phyloP scores from a whole-genome alignment of 148 eudicot genomes.

The Fagopyrum esculentum region DNA sequence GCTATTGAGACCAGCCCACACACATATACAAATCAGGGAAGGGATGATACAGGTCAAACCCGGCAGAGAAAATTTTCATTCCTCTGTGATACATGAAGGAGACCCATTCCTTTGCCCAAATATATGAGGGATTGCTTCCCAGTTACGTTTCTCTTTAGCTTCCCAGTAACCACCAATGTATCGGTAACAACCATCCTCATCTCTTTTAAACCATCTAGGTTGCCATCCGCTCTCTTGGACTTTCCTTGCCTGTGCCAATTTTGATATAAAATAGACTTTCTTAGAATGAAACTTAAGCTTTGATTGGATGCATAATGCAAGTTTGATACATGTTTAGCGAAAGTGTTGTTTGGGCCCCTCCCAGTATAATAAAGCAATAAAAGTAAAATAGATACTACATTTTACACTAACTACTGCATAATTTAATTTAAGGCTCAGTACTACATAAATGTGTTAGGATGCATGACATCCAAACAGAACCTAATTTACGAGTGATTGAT shows the following conservation, averaged over 20 bases:
- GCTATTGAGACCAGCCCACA: not conserved
- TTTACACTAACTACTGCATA: too few species aligned
- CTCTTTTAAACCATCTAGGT: conserved; percentile 83
- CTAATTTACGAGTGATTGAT: not conserved
- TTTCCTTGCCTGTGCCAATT: conserved; percentile 64
- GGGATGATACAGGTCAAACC: not conserved
- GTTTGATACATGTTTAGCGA: too few species aligned
- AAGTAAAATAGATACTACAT: too few species aligned
- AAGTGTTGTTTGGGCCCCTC: too few species aligned
- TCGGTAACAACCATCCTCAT: conserved; percentile 78
- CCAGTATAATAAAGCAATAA: too few species aligned
- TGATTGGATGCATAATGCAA: too few species aligned
- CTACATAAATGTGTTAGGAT: too few species aligned
- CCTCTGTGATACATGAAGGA: conserved; percentile 8
- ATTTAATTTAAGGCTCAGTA: too few species aligned
- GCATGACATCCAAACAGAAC: too few species aligned
- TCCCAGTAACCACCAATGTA: conserved; percentile 93
- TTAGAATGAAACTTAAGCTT: not conserved
- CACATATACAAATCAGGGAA: not conserved
- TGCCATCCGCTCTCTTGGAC: conserved; percentile 94
- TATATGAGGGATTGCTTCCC: conserved; percentile 68
- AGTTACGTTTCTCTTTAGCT: conserved; percentile 52
- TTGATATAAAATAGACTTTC: not conserved
- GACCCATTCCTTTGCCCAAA: conserved; percentile 54
- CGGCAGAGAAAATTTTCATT: not conserved